Evolutionary conservation across 1,284 basidiomycete genomes (phyloP).

Genomic region (Gomphus bonarii): DNA sequence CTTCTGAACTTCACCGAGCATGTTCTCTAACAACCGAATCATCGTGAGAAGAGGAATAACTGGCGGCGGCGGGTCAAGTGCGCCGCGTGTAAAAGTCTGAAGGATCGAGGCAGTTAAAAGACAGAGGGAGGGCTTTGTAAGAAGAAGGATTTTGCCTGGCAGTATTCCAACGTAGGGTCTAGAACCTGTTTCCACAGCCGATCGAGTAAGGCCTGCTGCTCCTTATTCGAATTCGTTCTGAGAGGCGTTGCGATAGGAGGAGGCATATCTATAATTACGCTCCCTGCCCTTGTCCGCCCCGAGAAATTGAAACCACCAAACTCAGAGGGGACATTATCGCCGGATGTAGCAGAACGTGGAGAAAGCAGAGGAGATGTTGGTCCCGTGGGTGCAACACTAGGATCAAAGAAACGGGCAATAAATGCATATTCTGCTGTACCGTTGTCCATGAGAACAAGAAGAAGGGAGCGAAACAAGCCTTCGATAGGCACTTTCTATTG

Average conservation of each 20-base stretch:
- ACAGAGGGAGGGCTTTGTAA: slow-evolving; percentile 11
- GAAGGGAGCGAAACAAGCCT: slow-evolving; percentile 71
- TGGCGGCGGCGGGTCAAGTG: slow-evolving; percentile 61
- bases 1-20: slow-evolving; percentile 62
- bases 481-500: slow-evolving; percentile 78
- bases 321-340: neutral
- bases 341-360: neutral
- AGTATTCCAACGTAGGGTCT: slow-evolving; percentile 80
- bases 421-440: slow-evolving; percentile 86
- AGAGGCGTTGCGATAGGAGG: neutral
- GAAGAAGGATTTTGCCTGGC: slow-evolving; percentile 36
- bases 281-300: neutral
- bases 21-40: slow-evolving; percentile 78
- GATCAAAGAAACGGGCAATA: slow-evolving; percentile 70
- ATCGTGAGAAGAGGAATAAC: slow-evolving; percentile 73
- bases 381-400: slow-evolving; percentile 17
- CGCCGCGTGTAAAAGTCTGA: slow-evolving; percentile 57
- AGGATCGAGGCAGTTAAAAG: neutral
- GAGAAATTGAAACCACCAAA: slow-evolving; percentile 3
- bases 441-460: slow-evolving; percentile 90
- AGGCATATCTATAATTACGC: neutral
- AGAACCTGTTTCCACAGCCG: slow-evolving; percentile 85
- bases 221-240: slow-evolving; percentile 26
- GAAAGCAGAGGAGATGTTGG: slow-evolving; percentile 13
- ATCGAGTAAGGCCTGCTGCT: slow-evolving; percentile 46